Base-by-base conservation (phyloP, 345 rosid species). In the Fremontodendron californicum region DNA sequence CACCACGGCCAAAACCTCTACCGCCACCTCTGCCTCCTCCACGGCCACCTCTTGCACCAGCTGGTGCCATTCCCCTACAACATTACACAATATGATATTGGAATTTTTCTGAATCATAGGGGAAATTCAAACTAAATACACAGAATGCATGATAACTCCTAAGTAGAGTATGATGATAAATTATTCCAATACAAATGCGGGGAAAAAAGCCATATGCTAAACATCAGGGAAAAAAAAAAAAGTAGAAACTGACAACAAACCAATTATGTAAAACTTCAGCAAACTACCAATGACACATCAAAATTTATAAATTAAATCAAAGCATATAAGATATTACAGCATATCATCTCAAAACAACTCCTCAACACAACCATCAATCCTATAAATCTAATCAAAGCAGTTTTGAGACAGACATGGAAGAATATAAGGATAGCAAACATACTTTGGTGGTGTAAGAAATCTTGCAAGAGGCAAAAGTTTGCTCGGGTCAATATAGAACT, bases 371-470 rank as follows among this genome's bases (percentile, higher is more conserved):
- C 19, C 35, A 49, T 21, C 37, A 31, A 33, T 29, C 63, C 39
- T n/a, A 31, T 6, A 54, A 48, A 66, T 23, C 6, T 6, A 43
- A 16, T 29, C 25, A 70, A 74, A 54, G n/a, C 51, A 2, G 1
- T 12, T 18, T 6, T 42, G 31, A 33, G 35, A 33, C 35, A 3
- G 31, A 55, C 0, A 7, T 4, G 27, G 3, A 33, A 33, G 40
- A 1, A 5, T 16, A 60, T 2, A 5, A 61, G 29, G n/a, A 73
- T 8, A 60, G 76, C 5, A 71, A 76, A 80, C 92, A 69, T 88
- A 93, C 98, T 94, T 94, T 25, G 98, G 98, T 81, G 89, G 98
- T 8, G 94, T 67, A 83, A 95, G 92, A 85, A 95, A 95, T 81
- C 84, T 89, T 42, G 92, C 84, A 58, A 95, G 91, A 40, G 97